These are phyloP conservation scores for Lipomyces mesembrius DNA, from an alignment of 805 yeast genomes.

Conservation along the genomic window DNA sequence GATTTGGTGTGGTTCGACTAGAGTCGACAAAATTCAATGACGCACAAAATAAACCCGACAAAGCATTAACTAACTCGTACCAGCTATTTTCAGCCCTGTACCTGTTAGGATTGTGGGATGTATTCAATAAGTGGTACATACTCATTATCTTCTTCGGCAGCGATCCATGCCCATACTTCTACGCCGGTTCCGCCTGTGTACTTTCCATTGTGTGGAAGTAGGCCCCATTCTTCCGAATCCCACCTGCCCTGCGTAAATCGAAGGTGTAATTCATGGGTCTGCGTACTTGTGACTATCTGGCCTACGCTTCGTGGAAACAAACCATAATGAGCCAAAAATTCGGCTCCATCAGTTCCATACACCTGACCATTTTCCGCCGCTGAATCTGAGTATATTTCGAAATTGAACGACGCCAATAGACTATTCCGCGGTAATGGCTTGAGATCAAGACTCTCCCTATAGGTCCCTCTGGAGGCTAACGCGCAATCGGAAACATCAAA, in stretches of 20 bases:
- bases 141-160: conserved; percentile 59
- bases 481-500: neutral
- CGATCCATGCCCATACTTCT: conserved; percentile 86
- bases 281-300: conserved; percentile 69
- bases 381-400: conserved; percentile 62
- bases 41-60: conserved; percentile 94
- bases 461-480: conserved; percentile 41
- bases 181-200: conserved; percentile 93
- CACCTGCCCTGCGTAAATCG: conserved; percentile 95
- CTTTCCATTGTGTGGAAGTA: conserved; percentile 70
- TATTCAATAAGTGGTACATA: conserved; percentile 14
- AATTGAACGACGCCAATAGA: conserved; percentile 71
- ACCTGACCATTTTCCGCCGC: conserved; percentile 25
- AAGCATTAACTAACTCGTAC: conserved; percentile 69
- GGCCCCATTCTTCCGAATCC: conserved; percentile 89
- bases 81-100: conserved; percentile 54
- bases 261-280: conserved; percentile 75
- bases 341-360: neutral
- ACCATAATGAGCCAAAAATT: conserved; percentile 53
- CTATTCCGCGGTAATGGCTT: conserved; percentile 76
- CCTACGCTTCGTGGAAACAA: conserved; percentile 82
- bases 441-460: conserved; percentile 63
- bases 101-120: neutral
- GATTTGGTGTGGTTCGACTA: conserved; percentile 68
- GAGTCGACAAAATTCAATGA: conserved; percentile 86